A percentile compares a stretch with the other conserved stretches of the same genome.
Conservation (phyloP, 768 basidiomycete genomes). For the Phlebiopsis flavidoalba region DNA sequence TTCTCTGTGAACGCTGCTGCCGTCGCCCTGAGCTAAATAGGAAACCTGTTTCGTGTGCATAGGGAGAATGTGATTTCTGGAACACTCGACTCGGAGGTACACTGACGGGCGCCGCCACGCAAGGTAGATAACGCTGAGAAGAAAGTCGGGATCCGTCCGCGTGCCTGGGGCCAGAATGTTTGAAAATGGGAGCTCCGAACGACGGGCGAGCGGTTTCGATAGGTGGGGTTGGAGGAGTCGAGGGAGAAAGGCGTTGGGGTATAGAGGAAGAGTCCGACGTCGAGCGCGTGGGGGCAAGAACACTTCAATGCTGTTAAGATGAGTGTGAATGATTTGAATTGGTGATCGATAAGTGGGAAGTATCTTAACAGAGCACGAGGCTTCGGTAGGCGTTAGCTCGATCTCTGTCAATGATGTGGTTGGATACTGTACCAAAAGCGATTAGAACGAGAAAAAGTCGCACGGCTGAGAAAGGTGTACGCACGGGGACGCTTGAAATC, state of each 20-base stretch:
- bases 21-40: slow-evolving; percentile 2
- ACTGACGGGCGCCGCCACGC: slow-evolving; percentile 25
- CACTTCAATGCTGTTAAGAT: slow-evolving; percentile 13
- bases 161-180: neutral
- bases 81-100: slow-evolving; percentile 13
- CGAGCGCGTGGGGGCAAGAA: slow-evolving; percentile 50
- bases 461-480: neutral
- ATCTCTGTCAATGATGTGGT: neutral
- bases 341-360: neutral
- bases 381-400: neutral
- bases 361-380: neutral
- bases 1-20: neutral
- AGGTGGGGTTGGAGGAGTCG: slow-evolving; percentile 10
- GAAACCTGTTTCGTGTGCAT: neutral
- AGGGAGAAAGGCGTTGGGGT: slow-evolving; percentile 36
- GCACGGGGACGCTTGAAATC: neutral
- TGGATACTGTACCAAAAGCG: neutral
- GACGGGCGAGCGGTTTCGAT: neutral
- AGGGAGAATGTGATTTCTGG: too few species aligned
- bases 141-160: slow-evolving; percentile 19
- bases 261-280: slow-evolving; percentile 65
- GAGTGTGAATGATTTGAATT: neutral
- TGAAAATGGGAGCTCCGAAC: neutral
- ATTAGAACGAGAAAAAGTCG: neutral
- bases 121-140: slow-evolving; percentile 40